Base-by-base conservation (phyloP, 1,284 basidiomycete species). In the Psilocybe mexicana region DNA sequence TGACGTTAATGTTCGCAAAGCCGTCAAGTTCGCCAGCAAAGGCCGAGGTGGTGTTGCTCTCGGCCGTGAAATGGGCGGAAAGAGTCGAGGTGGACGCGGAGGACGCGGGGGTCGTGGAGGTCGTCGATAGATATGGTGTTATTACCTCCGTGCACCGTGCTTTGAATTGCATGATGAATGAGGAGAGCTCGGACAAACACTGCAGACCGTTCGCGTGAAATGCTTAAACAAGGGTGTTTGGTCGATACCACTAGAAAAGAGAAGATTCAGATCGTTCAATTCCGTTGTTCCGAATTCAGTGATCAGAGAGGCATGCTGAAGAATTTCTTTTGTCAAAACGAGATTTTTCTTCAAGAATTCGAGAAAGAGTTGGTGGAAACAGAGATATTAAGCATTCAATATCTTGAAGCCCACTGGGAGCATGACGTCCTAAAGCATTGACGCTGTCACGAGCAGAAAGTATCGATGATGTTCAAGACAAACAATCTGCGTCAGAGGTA, bases 1-100 rank as follows among this genome's bases (percentile, higher is more conserved):
- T 45, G 80, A 89, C 1, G 70, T 96, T 57, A 96, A 96, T 67
- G 84, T 91, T 0, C 84, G 94, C 58, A 97, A 96, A 74, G 94
- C 94, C 0, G 85, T 97, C 52, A 80, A 89, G n/a, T 80, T 82
- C 59, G 88, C 85, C 23, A 91, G 86, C 60, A 86, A 83, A 69
- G 88, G 89, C 4, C 76, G 78, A 49, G 89, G 90, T 30, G 82
- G 83, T 6, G 74, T 81, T 43, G 81, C 88, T 4, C 70, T 89
- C 11, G 85, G 76, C 6, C 69, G 78, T 50, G 73, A 76, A 2
- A 62, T 70, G n/a, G 61, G 67, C 18, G 60, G 63, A 44, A 64
- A 58, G 33, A 51, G 60, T 18, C 45, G 52, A 1, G 43, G 53
- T 35, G 62, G 63, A 28, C 57, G 62, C 44, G 57, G 63, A 44